Evolutionary conservation across 1,139 yeast genomes (phyloP).

Genomic region (Sugiyamaella xylanicola): DNA sequence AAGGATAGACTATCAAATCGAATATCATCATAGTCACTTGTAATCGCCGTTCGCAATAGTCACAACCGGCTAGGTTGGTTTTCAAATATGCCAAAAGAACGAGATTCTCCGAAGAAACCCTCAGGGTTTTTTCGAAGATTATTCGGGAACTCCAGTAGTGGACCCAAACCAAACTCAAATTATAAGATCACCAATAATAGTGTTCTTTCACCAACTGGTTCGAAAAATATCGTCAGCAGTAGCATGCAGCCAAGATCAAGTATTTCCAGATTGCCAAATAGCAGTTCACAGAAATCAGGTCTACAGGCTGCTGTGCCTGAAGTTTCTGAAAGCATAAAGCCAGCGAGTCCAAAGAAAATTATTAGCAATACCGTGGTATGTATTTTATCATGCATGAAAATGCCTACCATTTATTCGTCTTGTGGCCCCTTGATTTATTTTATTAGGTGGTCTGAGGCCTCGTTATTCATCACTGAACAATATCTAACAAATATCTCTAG

Average conservation of each 20-base stretch:
- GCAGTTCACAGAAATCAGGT: background rate
- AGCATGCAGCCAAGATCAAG: background rate
- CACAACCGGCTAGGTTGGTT: too few relatives aligned
- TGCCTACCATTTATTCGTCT: too few relatives aligned
- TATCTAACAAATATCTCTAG: background rate
- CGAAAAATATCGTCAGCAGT: background rate
- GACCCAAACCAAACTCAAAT: background rate
- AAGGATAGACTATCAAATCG: background rate
- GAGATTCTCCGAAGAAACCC: slow-evolving; percentile 13
- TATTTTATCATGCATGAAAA: too few relatives aligned
- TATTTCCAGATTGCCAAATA: background rate
- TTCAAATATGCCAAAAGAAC: background rate
- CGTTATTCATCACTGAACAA: too few relatives aligned
- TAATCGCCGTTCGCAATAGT: too few relatives aligned
- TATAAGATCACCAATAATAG: background rate
- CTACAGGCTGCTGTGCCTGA: background rate
- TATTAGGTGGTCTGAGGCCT: too few relatives aligned
- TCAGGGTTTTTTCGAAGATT: slow-evolving; percentile 19
- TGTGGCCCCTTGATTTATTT: too few relatives aligned
- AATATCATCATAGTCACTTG: background rate
- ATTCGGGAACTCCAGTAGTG: slow-evolving; percentile 7
- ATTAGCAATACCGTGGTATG: background rate
- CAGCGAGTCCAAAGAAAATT: background rate
- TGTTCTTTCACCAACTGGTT: background rate
- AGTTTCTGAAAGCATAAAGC: background rate